A percentile compares a stretch with the other conserved stretches of the same genome.
These are phyloP conservation scores for Rhizoclosmatium globosum DNA, from an alignment of 192 early-diverging fungal genomes.

Conservation along the genomic window DNA sequence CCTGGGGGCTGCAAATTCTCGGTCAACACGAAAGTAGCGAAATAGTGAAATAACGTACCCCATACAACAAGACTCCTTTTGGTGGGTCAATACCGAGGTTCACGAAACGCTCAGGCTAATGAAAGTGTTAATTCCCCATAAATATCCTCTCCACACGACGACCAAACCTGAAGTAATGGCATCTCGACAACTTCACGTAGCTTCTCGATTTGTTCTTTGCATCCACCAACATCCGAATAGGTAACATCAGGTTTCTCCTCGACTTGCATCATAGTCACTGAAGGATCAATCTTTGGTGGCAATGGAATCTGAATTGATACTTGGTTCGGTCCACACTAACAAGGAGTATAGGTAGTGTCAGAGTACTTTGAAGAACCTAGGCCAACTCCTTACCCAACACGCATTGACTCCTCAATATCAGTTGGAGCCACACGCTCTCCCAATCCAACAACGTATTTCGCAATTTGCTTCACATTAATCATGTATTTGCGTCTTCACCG, in stretches of 20 bases:
- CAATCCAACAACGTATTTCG: slow-evolving; percentile 98
- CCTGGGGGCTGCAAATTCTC: slow-evolving; percentile 58
- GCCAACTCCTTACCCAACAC: slow-evolving; percentile 77
- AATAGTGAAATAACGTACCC: slow-evolving; percentile 64
- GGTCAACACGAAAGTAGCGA: slow-evolving; percentile 67
- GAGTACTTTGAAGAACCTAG: not conserved
- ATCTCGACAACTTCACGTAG: slow-evolving; percentile 98
- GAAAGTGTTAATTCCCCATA: not conserved
- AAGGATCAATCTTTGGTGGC: slow-evolving; percentile 98
- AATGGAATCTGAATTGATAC: slow-evolving; percentile 99
- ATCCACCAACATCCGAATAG: slow-evolving; percentile 98
- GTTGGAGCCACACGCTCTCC: slow-evolving; percentile 97
- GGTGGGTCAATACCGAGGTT: slow-evolving; percentile 99
- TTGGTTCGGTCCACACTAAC: slow-evolving; percentile 94
- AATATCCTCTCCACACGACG: not conserved
- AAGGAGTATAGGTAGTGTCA: not conserved
- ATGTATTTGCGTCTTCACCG: slow-evolving; percentile 92
- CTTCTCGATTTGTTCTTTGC: slow-evolving; percentile 99
- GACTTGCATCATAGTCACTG: slow-evolving; percentile 99
- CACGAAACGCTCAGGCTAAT: slow-evolving; percentile 92
- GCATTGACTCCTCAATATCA: slow-evolving; percentile 99
- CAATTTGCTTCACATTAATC: slow-evolving; percentile 98
- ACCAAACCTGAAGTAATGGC: slow-evolving; percentile 79
- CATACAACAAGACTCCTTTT: slow-evolving; percentile 98
- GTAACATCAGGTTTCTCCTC: slow-evolving; percentile 99